These are phyloP conservation scores for Cyberlindnera mississippiensis DNA, from an alignment of 805 yeast genomes.

Conservation along the genomic window DNA sequence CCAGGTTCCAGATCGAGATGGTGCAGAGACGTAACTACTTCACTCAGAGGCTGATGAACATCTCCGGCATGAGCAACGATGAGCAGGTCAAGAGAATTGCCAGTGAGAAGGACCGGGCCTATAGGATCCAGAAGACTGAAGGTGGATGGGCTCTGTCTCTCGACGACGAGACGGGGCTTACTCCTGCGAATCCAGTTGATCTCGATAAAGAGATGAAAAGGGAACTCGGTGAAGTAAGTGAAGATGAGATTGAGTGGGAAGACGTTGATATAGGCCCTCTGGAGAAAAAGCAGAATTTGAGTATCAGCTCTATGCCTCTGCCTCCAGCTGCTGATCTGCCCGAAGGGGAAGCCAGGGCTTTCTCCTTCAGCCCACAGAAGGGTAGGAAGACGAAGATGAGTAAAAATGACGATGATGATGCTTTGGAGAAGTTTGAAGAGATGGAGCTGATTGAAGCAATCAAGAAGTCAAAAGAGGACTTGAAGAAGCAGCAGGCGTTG, in stretches of 20 bases:
- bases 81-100: slow-evolving; percentile 54
- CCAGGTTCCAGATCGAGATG: slow-evolving; percentile 88
- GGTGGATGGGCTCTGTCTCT: slow-evolving; percentile 83
- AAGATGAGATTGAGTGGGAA: slow-evolving; percentile 59
- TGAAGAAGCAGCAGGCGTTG: slow-evolving; percentile 39
- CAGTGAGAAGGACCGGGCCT: slow-evolving; percentile 75
- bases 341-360: slow-evolving; percentile 17
- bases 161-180: slow-evolving; percentile 36
- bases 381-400: slow-evolving; percentile 6
- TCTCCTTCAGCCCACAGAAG: slow-evolving; percentile 23
- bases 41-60: slow-evolving; percentile 82
- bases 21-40: slow-evolving; percentile 87
- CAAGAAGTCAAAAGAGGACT: slow-evolving; percentile 43
- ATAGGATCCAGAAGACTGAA: slow-evolving; percentile 68
- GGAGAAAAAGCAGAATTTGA: slow-evolving; percentile 30
- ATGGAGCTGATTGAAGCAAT: slow-evolving; percentile 38
- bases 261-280: slow-evolving; percentile 48
- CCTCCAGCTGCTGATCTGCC: slow-evolving; percentile 26
- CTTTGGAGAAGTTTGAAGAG: slow-evolving; percentile 28
- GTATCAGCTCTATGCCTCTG: slow-evolving; percentile 40
- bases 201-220: slow-evolving; percentile 31
- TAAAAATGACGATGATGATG: slow-evolving; percentile 22
- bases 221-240: slow-evolving; percentile 27
- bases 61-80: slow-evolving; percentile 63
- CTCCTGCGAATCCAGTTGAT: slow-evolving; percentile 43